Base-by-base conservation (phyloP, 2,329 filamentous ascomycete genomes). In the Tolypocladium endophyticum region DNA sequence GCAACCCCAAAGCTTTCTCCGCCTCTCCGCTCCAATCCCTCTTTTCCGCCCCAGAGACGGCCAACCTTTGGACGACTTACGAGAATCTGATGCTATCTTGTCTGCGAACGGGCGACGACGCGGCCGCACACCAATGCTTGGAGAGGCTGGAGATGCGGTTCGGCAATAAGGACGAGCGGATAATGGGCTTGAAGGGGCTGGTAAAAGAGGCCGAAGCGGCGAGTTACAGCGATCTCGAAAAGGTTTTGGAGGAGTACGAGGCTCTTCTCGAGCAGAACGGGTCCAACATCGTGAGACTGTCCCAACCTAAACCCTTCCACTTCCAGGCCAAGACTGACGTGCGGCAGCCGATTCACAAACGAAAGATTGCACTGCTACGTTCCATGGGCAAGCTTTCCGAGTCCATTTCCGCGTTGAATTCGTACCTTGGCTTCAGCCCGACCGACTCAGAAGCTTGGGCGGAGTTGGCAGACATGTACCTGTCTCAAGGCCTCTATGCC, bases 361-460 rank as follows among this genome's bases (percentile, higher is more conserved):
- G 94, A 63, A 85, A 89, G 54, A 84, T 93, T 61, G 89, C 92
- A 7, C 80, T 97, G 41, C 77, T 97, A 61, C 85, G 86, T 66
- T 88, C 87, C 35, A 80, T 95, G 72, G 86, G 85, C 36, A 86
- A 85, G 67, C 77, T 78, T 1, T 68, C 82, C 1, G 91, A 97
- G 63, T 90, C 94, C 1, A 88, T 92, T 53, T 76, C 84, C 38
- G 86, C 87, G 35, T 76, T 97, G 60, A 85, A 87, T 62, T 81
- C 86, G 60, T 80, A 97, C 35, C 77, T 99, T 55, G 89, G 95
- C 69, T 86, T 88, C 62, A 89, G 87, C 58, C 92, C 94, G 2
- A 96, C 90, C 1, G 94, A 99, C 76, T 87, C 88, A 7, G 94
- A 99, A 77, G 87, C 89, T 12, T 99, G 94, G 94, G 85, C 90